Conservation (phyloP, 2,329 filamentous ascomycete species). For the Penicillium verrucosum region DNA sequence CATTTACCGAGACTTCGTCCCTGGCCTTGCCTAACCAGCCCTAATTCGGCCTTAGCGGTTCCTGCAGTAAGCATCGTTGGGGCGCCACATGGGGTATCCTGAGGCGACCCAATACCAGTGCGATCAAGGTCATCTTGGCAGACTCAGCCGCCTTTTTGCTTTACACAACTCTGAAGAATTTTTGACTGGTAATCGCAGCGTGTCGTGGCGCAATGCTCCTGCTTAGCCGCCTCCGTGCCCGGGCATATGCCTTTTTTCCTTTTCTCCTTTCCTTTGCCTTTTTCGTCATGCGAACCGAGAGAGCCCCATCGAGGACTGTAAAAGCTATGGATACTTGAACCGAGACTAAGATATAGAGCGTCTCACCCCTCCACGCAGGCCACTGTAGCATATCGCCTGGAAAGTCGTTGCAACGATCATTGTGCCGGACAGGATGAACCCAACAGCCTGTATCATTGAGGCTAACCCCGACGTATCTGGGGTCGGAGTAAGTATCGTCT, state of each 20-base stretch:
- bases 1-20: slow-evolving; percentile 8
- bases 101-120: slow-evolving; percentile 11
- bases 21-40: background rate
- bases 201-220: slow-evolving; percentile 1
- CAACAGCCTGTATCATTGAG: slow-evolving; percentile 15
- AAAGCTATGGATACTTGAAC: background rate
- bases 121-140: background rate
- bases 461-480: slow-evolving; percentile 18
- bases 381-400: background rate
- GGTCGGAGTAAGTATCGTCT: slow-evolving; percentile 11
- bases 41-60: background rate
- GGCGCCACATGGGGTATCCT: slow-evolving; percentile 5
- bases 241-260: background rate
- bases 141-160: background rate
- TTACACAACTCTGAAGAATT: background rate
- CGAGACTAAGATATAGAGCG: background rate
- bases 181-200: background rate
- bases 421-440: slow-evolving; percentile 8
- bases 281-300: background rate
- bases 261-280: background rate
- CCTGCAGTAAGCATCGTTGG: slow-evolving; percentile 12
- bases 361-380: background rate
- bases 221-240: slow-evolving; percentile 2
- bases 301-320: background rate
- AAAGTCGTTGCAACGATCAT: background rate